Conservation (phyloP, 2,329 filamentous ascomycete species). For the Drechslerella coelobrocha region DNA sequence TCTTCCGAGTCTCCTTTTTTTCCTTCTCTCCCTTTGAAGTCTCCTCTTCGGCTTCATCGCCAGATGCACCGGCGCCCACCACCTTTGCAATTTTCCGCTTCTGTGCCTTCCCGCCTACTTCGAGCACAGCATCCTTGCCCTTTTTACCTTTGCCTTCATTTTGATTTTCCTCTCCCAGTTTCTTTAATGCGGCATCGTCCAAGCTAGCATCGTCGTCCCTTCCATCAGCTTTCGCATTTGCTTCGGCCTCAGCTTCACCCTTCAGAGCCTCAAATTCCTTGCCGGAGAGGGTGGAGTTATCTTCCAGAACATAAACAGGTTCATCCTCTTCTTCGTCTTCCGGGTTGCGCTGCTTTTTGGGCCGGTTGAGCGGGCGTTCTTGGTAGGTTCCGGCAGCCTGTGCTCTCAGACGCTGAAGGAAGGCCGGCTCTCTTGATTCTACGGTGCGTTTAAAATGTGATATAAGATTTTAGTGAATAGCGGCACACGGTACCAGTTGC, state of each 20-base stretch:
- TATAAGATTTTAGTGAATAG: neutral
- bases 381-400: slow-evolving; percentile 61
- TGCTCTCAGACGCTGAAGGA: slow-evolving; percentile 53
- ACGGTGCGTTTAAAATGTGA: slow-evolving; percentile 6
- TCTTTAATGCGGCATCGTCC: slow-evolving; percentile 49
- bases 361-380: slow-evolving; percentile 59
- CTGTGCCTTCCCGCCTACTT: slow-evolving; percentile 51
- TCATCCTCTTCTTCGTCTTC: slow-evolving; percentile 78
- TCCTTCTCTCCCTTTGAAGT: slow-evolving; percentile 9
- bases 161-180: slow-evolving; percentile 54
- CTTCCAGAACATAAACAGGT: slow-evolving; percentile 74
- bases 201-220: slow-evolving; percentile 51
- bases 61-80: slow-evolving; percentile 38
- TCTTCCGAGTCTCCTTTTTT: slow-evolving; percentile 29
- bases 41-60: slow-evolving; percentile 18
- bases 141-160: slow-evolving; percentile 52
- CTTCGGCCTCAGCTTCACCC: slow-evolving; percentile 31
- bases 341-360: slow-evolving; percentile 62
- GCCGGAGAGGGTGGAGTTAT: slow-evolving; percentile 68
- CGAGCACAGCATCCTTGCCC: slow-evolving; percentile 52
- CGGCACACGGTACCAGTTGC: neutral
- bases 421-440: slow-evolving; percentile 55
- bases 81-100: slow-evolving; percentile 49
- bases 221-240: slow-evolving; percentile 54
- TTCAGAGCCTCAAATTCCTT: slow-evolving; percentile 62